Base-by-base conservation (phyloP, 495 filamentous ascomycete species). In the Talaromyces stipitatus region DNA sequence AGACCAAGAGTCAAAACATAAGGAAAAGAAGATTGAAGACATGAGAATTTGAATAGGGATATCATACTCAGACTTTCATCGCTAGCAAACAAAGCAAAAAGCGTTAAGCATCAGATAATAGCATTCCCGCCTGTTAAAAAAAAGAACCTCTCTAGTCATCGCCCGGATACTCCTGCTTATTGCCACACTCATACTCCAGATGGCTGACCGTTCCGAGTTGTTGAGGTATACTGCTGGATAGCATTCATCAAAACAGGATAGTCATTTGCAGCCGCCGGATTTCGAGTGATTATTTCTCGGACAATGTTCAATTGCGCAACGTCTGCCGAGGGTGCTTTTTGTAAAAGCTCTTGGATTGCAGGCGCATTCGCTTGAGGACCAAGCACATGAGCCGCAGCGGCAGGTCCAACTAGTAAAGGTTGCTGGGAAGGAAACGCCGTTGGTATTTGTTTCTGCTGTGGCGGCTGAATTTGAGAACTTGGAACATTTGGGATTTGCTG, bases 321-420 rank as follows among this genome's bases (percentile, higher is more conserved):
- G 29, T 82, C 73, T 72, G 85, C 85, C 18, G 76, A 77, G 5
- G 81, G 82, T 1, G 83, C 84, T 52, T 87, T 82, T 10, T 82
- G 79, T 14, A 91, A 72, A 6, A 90, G 69, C 61, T 88, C 83
- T n/a, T 75, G 70, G 4, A 90, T 81, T 0, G 85, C 84, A 1
- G 85, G 84, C 9, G 82, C 78, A 20, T 72, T 69, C 16, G 83
- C 81, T 32, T 86, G 75, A 0, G 68, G 46, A 0, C 86, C 86
- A 1, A 90, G 73, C 0, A 88, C 78, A 45, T 83, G 74, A 4
- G 76, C 67, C 10, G 82, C 83, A 18, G 73, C 70, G 26, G 66
- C 67, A 61, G 79, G 73, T 14, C 81, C 82, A 28, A 63, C 64
- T 1, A 65, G 66, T 30, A 72, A 69, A 12, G 53, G 36, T 18